These are phyloP conservation scores for Boletellus ananiceps DNA, from an alignment of 768 basidiomycete species.

Conservation along the genomic window DNA sequence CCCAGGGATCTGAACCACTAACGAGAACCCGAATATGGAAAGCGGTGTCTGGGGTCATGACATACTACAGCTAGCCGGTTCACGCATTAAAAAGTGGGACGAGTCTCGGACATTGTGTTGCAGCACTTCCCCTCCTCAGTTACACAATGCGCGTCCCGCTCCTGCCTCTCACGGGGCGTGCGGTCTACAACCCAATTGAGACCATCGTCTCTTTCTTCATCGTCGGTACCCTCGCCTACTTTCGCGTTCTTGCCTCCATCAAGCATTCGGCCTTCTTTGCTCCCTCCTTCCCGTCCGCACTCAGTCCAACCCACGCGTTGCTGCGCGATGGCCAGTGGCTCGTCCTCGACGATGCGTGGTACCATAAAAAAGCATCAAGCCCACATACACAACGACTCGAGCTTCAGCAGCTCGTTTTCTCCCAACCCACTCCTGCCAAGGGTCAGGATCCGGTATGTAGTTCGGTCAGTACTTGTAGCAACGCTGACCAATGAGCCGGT, in stretches of 20 bases:
- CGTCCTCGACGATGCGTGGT: constrained; percentile 54
- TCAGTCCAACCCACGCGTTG: constrained; percentile 54
- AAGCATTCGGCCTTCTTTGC: constrained; percentile 83
- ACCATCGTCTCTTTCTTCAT: constrained; percentile 88
- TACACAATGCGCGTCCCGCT: constrained; percentile 55
- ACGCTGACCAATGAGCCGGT: constrained; percentile 2
- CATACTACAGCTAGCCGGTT: constrained; percentile 18
- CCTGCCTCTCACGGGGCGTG: constrained; percentile 65
- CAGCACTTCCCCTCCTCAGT: neutral
- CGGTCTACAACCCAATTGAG: constrained; percentile 78
- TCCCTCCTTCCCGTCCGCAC: constrained; percentile 42
- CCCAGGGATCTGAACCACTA: neutral
- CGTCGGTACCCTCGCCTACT: constrained; percentile 89
- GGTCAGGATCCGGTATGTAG: constrained; percentile 36
- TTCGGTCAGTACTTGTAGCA: neutral
- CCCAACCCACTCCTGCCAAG: constrained; percentile 37
- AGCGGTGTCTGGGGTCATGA: constrained; percentile 25
- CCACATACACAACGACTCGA: constrained; percentile 44
- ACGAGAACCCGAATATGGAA: constrained; percentile 5
- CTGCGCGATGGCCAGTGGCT: constrained; percentile 59
- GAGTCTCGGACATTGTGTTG: constrained; percentile 10
- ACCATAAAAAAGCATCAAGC: constrained; percentile 29
- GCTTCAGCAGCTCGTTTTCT: constrained; percentile 70
- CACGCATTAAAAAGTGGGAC: constrained; percentile 28
- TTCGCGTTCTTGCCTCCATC: constrained; percentile 86